Conservation (phyloP, 768 basidiomycete genomes). For the Lyophyllum semitale region DNA sequence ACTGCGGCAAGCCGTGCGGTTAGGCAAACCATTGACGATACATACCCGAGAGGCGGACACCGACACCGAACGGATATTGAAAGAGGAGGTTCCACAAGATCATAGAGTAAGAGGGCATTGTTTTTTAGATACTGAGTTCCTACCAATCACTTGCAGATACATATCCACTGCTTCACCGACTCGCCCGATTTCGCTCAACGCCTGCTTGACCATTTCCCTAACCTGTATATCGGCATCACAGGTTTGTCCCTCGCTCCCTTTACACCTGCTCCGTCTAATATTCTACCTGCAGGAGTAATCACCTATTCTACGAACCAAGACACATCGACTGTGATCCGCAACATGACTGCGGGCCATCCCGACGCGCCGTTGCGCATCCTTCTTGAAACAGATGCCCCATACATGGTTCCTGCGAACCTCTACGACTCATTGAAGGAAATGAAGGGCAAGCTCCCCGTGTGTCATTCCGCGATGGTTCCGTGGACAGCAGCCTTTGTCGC, state of each 20-base stretch:
- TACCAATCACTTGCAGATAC: slow-evolving; percentile 50
- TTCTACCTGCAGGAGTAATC: slow-evolving; percentile 59
- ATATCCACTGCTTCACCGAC: slow-evolving; percentile 90
- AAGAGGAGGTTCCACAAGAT: slow-evolving; percentile 70
- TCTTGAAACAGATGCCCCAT: slow-evolving; percentile 87
- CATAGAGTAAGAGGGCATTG: slow-evolving; percentile 52
- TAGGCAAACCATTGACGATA: slow-evolving; percentile 80
- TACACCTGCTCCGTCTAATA: background rate
- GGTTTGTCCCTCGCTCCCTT: slow-evolving; percentile 35
- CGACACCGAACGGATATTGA: slow-evolving; percentile 79
- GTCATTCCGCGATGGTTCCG: slow-evolving; percentile 80
- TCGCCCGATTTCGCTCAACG: slow-evolving; percentile 71
- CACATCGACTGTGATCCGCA: slow-evolving; percentile 64
- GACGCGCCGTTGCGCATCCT: slow-evolving; percentile 48
- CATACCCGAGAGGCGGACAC: slow-evolving; percentile 87
- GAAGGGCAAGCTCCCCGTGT: slow-evolving; percentile 68
- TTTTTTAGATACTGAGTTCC: background rate
- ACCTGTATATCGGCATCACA: slow-evolving; percentile 83
- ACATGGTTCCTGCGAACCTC: slow-evolving; percentile 80
- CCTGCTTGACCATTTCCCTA: slow-evolving; percentile 75
- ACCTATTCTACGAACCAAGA: slow-evolving; percentile 77
- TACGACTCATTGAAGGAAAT: slow-evolving; percentile 54
- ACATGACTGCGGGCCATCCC: slow-evolving; percentile 37
- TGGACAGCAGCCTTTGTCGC: slow-evolving; percentile 84
- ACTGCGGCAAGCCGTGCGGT: slow-evolving; percentile 62